Conservation (phyloP, 805 yeast species). For the Kodamaea hsintzibuensis region DNA sequence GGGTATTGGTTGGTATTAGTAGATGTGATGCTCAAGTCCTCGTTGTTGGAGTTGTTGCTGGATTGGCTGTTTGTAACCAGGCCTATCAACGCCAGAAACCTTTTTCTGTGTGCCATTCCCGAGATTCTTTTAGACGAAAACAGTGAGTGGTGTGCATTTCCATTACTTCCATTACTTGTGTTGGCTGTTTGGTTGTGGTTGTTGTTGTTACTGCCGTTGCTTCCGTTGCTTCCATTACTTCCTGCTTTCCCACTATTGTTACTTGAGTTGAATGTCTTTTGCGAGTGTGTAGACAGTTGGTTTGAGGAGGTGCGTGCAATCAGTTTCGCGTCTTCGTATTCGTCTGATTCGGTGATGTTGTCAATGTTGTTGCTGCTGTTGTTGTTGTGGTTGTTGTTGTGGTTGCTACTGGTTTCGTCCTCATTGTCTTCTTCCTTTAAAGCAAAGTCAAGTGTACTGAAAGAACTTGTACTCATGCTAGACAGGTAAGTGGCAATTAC, state of each 20-base stretch:
- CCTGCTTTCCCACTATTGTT: not conserved
- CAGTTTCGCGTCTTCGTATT: slow-evolving; percentile 16
- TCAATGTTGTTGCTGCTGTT: not conserved
- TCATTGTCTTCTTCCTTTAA: slow-evolving; percentile 20
- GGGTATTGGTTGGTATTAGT: not conserved
- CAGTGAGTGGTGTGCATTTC: not conserved
- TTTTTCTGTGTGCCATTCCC: slow-evolving; percentile 13
- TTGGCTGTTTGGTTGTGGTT: not conserved
- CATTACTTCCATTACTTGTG: not conserved
- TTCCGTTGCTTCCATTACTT: not conserved
- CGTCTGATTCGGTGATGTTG: slow-evolving; percentile 14
- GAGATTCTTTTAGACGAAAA: slow-evolving; percentile 10
- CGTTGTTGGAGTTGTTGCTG: not conserved
- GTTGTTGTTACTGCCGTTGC: slow-evolving; percentile 1
- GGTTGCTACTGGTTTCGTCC: slow-evolving; percentile 4
- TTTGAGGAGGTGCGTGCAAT: slow-evolving; percentile 15
- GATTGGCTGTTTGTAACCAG: slow-evolving; percentile 3
- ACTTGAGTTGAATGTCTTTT: slow-evolving; percentile 13
- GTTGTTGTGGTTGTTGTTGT: not conserved
- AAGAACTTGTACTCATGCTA: not conserved
- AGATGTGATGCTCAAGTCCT: slow-evolving; percentile 2
- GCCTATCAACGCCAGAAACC: slow-evolving; percentile 21
- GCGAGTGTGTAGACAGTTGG: slow-evolving; percentile 15
- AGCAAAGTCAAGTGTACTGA: slow-evolving; percentile 14
- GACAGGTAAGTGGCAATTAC: slow-evolving; percentile 5